These are phyloP conservation scores for Tolypocladium endophyticum DNA, from an alignment of 2,329 filamentous ascomycete species.

Conservation along the genomic window DNA sequence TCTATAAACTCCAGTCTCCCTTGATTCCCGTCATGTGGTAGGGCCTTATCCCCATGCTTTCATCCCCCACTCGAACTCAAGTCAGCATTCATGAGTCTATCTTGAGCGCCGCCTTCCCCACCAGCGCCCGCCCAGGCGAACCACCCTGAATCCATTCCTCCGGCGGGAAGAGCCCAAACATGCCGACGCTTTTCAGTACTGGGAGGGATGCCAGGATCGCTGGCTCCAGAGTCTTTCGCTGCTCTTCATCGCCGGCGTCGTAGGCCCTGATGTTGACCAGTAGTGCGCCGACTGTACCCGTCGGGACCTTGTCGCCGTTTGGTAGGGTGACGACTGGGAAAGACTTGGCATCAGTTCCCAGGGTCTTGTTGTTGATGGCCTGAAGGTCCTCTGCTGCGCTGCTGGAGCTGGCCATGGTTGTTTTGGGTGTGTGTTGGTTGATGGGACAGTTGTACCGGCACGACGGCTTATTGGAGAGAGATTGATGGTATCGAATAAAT, in stretches of 20 bases:
- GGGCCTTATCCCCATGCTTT: too few species aligned
- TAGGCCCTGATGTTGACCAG: constrained; percentile 6
- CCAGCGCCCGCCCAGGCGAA: constrained; percentile 3
- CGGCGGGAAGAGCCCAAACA: constrained; percentile 6
- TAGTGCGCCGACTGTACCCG: constrained; percentile 6
- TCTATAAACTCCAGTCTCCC: background rate
- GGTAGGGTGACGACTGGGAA: constrained; percentile 7
- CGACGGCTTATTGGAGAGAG: background rate
- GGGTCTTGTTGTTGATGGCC: constrained; percentile 6
- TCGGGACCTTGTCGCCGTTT: constrained; percentile 5
- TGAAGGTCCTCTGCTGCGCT: background rate
- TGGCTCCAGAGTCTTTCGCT: background rate
- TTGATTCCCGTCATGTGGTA: background rate
- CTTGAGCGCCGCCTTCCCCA: constrained; percentile 2
- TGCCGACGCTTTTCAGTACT: constrained; percentile 5
- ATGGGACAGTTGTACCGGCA: background rate
- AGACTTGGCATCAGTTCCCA: constrained; percentile 2
- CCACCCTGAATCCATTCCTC: constrained; percentile 5
- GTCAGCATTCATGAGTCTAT: background rate
- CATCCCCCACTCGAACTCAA: background rate
- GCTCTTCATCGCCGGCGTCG: constrained; percentile 1
- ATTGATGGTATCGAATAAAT: too few species aligned
- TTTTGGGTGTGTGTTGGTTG: background rate
- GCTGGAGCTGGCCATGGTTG: background rate
- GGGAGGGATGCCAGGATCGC: constrained; percentile 5